Evolutionary conservation across 2,329 filamentous ascomycete species (phyloP).

Genomic region (Epichloe baconii): DNA sequence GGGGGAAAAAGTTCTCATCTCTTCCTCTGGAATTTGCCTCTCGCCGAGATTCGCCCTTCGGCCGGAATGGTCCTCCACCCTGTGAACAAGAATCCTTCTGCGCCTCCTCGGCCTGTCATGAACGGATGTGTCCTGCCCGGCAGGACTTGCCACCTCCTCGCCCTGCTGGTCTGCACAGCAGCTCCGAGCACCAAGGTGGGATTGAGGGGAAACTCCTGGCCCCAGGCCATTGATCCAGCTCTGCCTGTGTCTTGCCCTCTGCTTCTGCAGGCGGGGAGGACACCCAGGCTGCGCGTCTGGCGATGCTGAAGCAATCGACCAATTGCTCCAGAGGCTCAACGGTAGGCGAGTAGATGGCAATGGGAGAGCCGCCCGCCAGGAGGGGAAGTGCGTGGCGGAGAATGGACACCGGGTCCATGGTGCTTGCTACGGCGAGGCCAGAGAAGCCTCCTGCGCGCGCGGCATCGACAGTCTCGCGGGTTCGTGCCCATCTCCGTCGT

Average conservation of each 20-base stretch:
- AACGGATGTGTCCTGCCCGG: slow-evolving; percentile 85
- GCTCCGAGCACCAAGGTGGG: slow-evolving; percentile 72
- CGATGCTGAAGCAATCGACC: slow-evolving; percentile 73
- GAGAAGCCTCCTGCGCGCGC: slow-evolving; percentile 67
- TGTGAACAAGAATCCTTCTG: slow-evolving; percentile 84
- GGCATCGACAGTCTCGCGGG: slow-evolving; percentile 59
- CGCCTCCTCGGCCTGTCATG: slow-evolving; percentile 80
- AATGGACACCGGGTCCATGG: slow-evolving; percentile 69
- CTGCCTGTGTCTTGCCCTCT: slow-evolving; percentile 29
- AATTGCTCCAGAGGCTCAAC: slow-evolving; percentile 68
- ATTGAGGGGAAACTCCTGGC: slow-evolving; percentile 74
- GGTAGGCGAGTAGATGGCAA: slow-evolving; percentile 73
- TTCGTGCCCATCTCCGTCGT: slow-evolving; percentile 65
- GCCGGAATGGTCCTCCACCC: slow-evolving; percentile 70
- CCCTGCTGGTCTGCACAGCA: slow-evolving; percentile 66
- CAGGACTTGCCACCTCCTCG: slow-evolving; percentile 77
- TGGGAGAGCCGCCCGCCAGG: slow-evolving; percentile 66
- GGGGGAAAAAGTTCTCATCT: slow-evolving; percentile 17
- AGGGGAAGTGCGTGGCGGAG: slow-evolving; percentile 66
- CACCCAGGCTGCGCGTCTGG: slow-evolving; percentile 64
- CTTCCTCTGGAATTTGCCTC: slow-evolving; percentile 64
- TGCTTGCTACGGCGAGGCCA: slow-evolving; percentile 67
- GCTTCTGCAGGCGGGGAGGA: slow-evolving; percentile 34
- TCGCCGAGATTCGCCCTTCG: slow-evolving; percentile 66
- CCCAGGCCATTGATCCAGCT: slow-evolving; percentile 44